Conservation (phyloP, 495 filamentous ascomycete genomes). For the Ascobolus immersus region DNA sequence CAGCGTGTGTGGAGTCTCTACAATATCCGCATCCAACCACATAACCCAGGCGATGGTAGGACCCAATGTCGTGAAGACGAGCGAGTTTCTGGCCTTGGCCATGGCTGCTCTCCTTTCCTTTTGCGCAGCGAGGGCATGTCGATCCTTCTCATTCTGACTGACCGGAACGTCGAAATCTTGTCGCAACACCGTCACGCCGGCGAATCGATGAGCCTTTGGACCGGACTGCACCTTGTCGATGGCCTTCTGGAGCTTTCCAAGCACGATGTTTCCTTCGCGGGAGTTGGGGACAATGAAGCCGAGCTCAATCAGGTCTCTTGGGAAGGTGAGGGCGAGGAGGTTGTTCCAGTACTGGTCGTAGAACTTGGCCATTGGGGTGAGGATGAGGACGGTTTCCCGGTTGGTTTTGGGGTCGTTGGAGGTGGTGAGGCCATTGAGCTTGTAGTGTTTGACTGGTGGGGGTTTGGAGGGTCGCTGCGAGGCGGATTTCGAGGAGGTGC, state of each 20-base stretch:
- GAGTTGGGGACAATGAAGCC: slow-evolving; percentile 94
- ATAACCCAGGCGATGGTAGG: slow-evolving; percentile 88
- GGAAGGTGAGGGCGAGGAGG: slow-evolving; percentile 57
- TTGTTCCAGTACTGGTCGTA: slow-evolving; percentile 93
- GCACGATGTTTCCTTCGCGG: slow-evolving; percentile 62
- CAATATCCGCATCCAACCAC: slow-evolving; percentile 80
- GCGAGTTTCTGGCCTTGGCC: slow-evolving; percentile 73
- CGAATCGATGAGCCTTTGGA: slow-evolving; percentile 56
- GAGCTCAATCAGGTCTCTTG: slow-evolving; percentile 76
- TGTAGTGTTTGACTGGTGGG: slow-evolving; percentile 81
- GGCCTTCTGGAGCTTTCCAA: slow-evolving; percentile 52
- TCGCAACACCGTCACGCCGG: slow-evolving; percentile 71
- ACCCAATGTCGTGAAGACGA: slow-evolving; percentile 90
- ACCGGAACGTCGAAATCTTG: slow-evolving; percentile 76
- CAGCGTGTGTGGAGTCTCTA: slow-evolving; percentile 62
- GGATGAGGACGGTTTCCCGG: slow-evolving; percentile 63
- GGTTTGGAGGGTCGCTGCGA: slow-evolving; percentile 29
- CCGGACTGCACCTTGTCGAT: slow-evolving; percentile 64
- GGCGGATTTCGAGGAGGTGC: slow-evolving; percentile 57
- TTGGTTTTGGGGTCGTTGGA: slow-evolving; percentile 46
- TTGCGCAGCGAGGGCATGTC: slow-evolving; percentile 74
- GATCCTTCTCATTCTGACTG: slow-evolving; percentile 64
- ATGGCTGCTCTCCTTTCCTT: slow-evolving; percentile 68
- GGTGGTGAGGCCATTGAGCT: slow-evolving; percentile 78
- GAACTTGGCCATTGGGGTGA: slow-evolving; percentile 80